Conservation (phyloP, 805 yeast species). For the Candida ulmi region DNA sequence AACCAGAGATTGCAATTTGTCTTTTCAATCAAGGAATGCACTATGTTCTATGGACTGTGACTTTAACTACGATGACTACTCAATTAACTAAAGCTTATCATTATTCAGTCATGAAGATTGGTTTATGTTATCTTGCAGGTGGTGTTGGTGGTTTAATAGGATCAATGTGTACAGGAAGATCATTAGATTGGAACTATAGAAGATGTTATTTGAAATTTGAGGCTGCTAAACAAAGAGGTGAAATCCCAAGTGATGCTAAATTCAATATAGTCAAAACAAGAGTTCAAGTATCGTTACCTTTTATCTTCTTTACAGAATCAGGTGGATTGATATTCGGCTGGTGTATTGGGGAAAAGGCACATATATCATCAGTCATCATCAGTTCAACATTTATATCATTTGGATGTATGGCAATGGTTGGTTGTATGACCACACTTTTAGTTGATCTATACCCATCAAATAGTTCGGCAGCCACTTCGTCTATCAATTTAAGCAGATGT, state of each 20-base stretch:
- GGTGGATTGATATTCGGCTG: constrained; percentile 58
- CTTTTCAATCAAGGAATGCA: constrained; percentile 56
- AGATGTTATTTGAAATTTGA: constrained; percentile 8
- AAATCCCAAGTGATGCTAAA: constrained; percentile 18
- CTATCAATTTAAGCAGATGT: constrained; percentile 70
- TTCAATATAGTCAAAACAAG: constrained; percentile 53
- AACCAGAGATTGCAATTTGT: constrained; percentile 40
- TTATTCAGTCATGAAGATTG: constrained; percentile 50
- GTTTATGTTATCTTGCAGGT: constrained; percentile 64
- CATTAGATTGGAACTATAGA: constrained; percentile 46
- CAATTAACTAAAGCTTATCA: constrained; percentile 38
- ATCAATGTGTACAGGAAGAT: constrained; percentile 49
- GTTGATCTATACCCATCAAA: constrained; percentile 67
- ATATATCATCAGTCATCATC: constrained; percentile 51
- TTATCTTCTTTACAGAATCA: constrained; percentile 29
- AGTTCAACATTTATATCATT: constrained; percentile 49
- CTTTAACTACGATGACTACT: constrained; percentile 39
- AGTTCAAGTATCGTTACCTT: constrained; percentile 39
- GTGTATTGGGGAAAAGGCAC: constrained; percentile 48
- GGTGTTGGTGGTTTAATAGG: constrained; percentile 62
- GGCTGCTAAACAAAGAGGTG: constrained; percentile 12
- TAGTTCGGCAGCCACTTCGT: constrained; percentile 70
- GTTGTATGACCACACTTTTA: constrained; percentile 52
- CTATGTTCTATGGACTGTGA: constrained; percentile 66
- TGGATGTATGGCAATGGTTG: constrained; percentile 50